Evolutionary conservation across 805 yeast genomes (phyloP).

Genomic region (Metschnikowia orientalis): DNA sequence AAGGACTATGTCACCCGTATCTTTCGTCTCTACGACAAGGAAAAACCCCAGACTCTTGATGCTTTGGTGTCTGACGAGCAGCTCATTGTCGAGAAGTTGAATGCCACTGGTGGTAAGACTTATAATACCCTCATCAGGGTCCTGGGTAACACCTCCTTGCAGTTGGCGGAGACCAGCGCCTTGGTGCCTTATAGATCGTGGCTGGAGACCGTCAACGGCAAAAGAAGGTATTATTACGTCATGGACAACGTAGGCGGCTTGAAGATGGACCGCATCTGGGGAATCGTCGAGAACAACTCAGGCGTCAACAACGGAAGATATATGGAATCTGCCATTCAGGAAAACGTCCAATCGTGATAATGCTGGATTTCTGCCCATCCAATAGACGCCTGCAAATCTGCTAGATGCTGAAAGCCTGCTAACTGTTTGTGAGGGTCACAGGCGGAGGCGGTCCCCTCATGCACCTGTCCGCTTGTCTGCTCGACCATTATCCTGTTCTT

Average conservation of each 20-base stretch:
- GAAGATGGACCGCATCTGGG: constrained; percentile 83
- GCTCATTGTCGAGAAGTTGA: constrained; percentile 62
- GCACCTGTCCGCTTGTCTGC: too few relatives aligned
- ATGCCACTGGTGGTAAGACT: constrained; percentile 60
- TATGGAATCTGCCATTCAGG: constrained; percentile 11
- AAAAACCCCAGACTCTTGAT: constrained; percentile 61
- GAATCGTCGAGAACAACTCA: constrained; percentile 64
- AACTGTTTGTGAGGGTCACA: too few relatives aligned
- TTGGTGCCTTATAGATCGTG: constrained; percentile 32
- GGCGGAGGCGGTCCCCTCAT: too few relatives aligned
- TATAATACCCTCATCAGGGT: constrained; percentile 59
- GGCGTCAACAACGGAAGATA: constrained; percentile 67
- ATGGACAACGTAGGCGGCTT: constrained; percentile 76
- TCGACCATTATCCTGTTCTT: too few relatives aligned
- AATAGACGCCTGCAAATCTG: too few relatives aligned
- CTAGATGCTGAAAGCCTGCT: too few relatives aligned
- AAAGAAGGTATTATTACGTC: constrained; percentile 47
- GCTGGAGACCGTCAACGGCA: constrained; percentile 34
- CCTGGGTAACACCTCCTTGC: constrained; percentile 30
- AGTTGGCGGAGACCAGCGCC: constrained; percentile 21
- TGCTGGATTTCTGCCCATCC: too few relatives aligned
- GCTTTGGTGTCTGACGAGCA: constrained; percentile 58
- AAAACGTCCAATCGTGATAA: neutral
- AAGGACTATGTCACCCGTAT: constrained; percentile 67
- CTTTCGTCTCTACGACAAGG: constrained; percentile 62